Conservation (phyloP, 1,284 basidiomycete species). For the Tranzscheliella williamsii region DNA sequence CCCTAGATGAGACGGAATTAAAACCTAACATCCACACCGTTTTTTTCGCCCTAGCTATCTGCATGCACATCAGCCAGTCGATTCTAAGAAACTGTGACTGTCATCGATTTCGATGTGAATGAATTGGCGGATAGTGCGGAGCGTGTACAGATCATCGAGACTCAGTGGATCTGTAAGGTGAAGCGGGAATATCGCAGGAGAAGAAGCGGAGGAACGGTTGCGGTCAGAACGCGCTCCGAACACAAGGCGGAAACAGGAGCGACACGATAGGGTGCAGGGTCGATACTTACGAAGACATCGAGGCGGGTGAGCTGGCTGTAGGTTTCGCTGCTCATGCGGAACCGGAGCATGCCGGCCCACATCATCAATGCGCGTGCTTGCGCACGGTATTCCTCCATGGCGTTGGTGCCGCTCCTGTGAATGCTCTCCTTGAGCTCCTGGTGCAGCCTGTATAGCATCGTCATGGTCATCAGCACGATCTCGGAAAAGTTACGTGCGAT, state of each 20-base stretch:
- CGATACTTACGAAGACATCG: slow-evolving; percentile 51
- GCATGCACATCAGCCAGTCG: too few species aligned
- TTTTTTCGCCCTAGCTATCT: too few species aligned
- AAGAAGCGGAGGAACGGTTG: not conserved
- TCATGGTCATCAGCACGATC: slow-evolving; percentile 91
- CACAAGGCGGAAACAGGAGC: not conserved
- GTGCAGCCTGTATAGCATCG: slow-evolving; percentile 70
- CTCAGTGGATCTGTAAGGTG: not conserved
- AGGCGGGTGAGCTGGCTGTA: slow-evolving; percentile 58
- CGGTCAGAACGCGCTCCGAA: too few species aligned
- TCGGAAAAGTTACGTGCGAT: slow-evolving; percentile 86
- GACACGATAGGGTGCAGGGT: not conserved
- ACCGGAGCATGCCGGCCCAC: slow-evolving; percentile 59
- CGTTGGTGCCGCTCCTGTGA: slow-evolving; percentile 35
- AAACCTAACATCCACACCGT: too few species aligned
- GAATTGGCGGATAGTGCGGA: too few species aligned
- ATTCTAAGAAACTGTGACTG: too few species aligned
- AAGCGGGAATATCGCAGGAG: not conserved
- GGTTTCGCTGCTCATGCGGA: slow-evolving; percentile 60
- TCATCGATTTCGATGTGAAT: too few species aligned
- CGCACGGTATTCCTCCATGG: slow-evolving; percentile 51
- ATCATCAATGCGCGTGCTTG: slow-evolving; percentile 59
- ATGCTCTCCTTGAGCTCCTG: slow-evolving; percentile 53
- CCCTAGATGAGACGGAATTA: too few species aligned
- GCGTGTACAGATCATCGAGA: too few species aligned